Evolutionary conservation across 1,284 basidiomycete genomes (phyloP), one percentile per base, ranked within the genome.

Genomic region (Malassezia sp.): DNA sequence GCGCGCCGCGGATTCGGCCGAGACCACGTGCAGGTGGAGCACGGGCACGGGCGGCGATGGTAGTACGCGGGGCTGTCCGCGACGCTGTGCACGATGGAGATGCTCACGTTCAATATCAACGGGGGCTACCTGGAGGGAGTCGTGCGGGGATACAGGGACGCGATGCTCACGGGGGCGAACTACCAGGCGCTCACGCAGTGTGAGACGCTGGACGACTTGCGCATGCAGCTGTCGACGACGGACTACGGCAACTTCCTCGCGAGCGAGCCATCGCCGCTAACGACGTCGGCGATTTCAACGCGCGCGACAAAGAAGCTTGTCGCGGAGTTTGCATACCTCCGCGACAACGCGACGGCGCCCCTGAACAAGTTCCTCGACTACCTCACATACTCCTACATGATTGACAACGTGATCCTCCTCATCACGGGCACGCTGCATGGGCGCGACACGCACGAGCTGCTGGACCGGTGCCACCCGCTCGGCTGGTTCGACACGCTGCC

Each of bases 361-460:
- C 73, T 99, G 42, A 80, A 80, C 68, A 91, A 83, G 67, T 97
- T 99, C 71, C 75, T 99, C 56, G 93, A 97, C 71, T 99, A 96
- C 72, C 86, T 99, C 73, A 97, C 90, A 80, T 93, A 93, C 70
- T 86, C 82, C 22, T 99, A 97, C 75, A 99, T 99, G 93, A 97
- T 99, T 66, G 93, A 99, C 79, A 99, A 99, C 71, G 86, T 97
- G 66, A 84, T 97, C 54, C 78, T 97, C 40, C 79, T 99, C 63
- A 97, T 97, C 55, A 93, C 93, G 15, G 93, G 93, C 28, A 97
- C 91, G 1, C 74, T 99, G 30, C 91, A 97, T 67, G 91, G 95
- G 72, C 78, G 93, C 54, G 91, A 97, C 72, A 96, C 91, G 1
- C 88, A 95, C 66, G 93, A 99, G 70, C 78, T 99, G 8, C 75